Evolutionary conservation across 441 rosid species (phyloP).

Genomic region (Breynia disticha): DNA sequence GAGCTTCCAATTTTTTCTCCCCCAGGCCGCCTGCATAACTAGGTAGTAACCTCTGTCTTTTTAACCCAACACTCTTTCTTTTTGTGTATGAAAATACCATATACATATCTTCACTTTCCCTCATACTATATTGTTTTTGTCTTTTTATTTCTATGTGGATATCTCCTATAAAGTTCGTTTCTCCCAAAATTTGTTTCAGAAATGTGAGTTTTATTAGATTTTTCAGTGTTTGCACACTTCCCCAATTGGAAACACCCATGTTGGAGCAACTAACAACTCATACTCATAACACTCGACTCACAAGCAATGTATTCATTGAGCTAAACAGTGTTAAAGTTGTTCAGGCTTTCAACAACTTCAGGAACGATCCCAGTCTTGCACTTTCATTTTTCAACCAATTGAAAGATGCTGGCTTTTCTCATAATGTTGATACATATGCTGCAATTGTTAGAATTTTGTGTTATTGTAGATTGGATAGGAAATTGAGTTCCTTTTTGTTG

Average conservation of each 20-base stretch:
- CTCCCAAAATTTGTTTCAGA: background rate
- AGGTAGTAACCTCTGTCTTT: too few species aligned
- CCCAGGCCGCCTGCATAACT: too few species aligned
- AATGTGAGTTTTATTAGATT: constrained; percentile 7
- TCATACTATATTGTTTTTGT: background rate
- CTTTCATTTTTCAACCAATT: constrained; percentile 15
- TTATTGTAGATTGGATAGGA: constrained; percentile 28
- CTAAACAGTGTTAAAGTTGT: constrained; percentile 6
- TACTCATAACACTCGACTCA: background rate
- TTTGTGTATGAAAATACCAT: too few species aligned
- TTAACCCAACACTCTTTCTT: too few species aligned
- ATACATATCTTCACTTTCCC: too few species aligned
- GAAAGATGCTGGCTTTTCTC: constrained; percentile 15
- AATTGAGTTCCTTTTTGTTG: constrained; percentile 33
- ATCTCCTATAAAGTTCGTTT: constrained; percentile 3
- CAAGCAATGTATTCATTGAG: background rate
- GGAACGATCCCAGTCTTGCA: constrained; percentile 14
- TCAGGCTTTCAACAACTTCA: constrained; percentile 6
- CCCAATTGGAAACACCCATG: background rate
- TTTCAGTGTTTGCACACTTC: constrained; percentile 9
- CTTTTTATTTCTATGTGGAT: constrained; percentile 12
- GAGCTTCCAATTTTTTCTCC: too few species aligned
- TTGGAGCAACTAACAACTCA: background rate
- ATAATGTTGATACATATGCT: constrained; percentile 38
- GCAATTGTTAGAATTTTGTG: constrained; percentile 37